Base-by-base conservation (phyloP, 2,329 filamentous ascomycete genomes). In the Xylariales sp. region DNA sequence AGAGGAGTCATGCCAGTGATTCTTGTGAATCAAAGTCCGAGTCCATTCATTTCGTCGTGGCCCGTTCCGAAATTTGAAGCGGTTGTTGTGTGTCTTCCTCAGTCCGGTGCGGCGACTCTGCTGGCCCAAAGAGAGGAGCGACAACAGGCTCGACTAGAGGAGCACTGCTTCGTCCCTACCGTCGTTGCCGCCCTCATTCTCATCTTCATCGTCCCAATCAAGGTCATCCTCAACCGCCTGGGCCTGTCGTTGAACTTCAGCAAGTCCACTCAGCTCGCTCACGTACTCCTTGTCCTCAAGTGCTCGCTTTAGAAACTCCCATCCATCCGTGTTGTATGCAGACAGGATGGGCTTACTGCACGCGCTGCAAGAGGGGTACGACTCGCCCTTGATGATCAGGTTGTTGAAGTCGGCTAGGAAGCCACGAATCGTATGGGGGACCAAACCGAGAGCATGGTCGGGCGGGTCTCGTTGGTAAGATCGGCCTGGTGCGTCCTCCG, bases 351-450 rank as follows among this genome's bases (percentile, higher is more conserved):
- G 78, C 24, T 76, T 74, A 48, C 84, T 88, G 55, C 88, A 94
- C 2, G 86, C 88, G 36, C 85, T 88, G 62, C 88, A 94, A 60
- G 81, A 83, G 43, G 88, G 82, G 60, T 90, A 94, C 0, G 85
- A 84, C 51, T 79, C 74, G 7, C 86, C 86, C 40, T 76, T 79
- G 50, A 93, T 82, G 27, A 84, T 71, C 45, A 90, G 71, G 49
- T 84, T 89, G 55, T 82, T 78, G 61, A 88, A 93, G 3, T 73
- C 84, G 24, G 80, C 78, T 16, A 90, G 70, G 59, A 86, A 90
- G 18, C 87, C 87, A 22, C 88, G 82, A 39, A 93, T 81, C 49
- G 88, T 85, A 59, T 94, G 88, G 1, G 88, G 87, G 1, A 93
- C 78, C 11, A 85, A 74, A 16, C 82, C 82, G 3, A 86, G 69